Conservation (phyloP, 768 basidiomycete genomes). For the Leccinum subtestaceum region DNA sequence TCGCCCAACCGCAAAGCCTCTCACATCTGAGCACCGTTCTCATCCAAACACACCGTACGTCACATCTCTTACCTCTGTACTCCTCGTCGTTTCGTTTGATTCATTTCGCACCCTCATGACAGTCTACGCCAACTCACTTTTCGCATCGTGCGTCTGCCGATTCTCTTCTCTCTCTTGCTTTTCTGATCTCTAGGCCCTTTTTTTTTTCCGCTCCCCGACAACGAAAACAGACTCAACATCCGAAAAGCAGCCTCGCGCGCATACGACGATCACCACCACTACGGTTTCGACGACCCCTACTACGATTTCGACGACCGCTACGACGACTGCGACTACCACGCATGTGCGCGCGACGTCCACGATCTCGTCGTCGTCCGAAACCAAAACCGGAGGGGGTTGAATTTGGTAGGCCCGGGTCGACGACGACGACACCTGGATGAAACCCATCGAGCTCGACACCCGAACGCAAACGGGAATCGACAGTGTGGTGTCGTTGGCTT, state of each 20-base stretch:
- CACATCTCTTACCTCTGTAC: no score
- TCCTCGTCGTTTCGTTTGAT: background rate
- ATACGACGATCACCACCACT: constrained; percentile 1
- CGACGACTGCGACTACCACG: background rate
- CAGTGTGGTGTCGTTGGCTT: no score
- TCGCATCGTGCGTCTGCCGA: constrained; percentile 23
- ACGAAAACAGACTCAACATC: constrained; percentile 22
- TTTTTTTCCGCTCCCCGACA: background rate
- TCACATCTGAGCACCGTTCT: constrained; percentile 22
- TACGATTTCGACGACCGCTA: background rate
- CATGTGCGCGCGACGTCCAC: background rate
- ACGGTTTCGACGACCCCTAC: background rate
- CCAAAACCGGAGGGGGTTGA: background rate
- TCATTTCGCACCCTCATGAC: background rate
- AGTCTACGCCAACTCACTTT: constrained; percentile 32
- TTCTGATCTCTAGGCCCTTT: background rate
- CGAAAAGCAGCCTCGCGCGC: constrained; percentile 20
- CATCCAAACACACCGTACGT: constrained; percentile 28
- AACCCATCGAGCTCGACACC: constrained; percentile 6
- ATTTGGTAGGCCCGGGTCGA: background rate
- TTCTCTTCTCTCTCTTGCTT: background rate
- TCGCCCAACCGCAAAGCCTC: constrained; percentile 18
- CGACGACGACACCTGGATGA: no score
- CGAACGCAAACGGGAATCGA: no score
- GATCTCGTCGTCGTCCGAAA: background rate